These are phyloP conservation scores for Apiotrichum laibachii DNA, from an alignment of 1,284 basidiomycete genomes.

Conservation along the genomic window DNA sequence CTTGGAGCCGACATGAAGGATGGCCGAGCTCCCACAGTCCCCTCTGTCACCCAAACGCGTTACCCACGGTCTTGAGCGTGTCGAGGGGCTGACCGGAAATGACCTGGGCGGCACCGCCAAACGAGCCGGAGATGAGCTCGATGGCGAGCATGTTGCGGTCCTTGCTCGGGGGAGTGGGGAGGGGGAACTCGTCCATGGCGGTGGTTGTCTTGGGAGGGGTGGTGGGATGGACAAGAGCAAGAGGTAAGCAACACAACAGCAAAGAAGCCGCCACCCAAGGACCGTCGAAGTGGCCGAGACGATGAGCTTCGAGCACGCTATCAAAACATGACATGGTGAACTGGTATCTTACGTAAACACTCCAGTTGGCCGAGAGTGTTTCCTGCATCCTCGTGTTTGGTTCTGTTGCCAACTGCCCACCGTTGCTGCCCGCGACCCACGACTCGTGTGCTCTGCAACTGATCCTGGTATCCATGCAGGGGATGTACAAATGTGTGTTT, in stretches of 20 bases:
- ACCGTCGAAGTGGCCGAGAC: too few species aligned
- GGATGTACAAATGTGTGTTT: constrained; percentile 1
- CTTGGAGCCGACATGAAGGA: too few species aligned
- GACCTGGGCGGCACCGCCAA: constrained; percentile 57
- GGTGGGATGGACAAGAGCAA: background rate
- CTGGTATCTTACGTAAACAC: too few species aligned
- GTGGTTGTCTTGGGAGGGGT: background rate
- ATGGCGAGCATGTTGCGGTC: constrained; percentile 44
- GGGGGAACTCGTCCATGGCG: constrained; percentile 23
- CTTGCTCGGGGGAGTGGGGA: constrained; percentile 34
- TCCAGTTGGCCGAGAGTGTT: too few species aligned
- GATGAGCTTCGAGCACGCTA: too few species aligned
- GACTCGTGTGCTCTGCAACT: too few species aligned
- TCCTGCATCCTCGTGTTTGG: too few species aligned
- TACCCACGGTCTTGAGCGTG: constrained; percentile 56
- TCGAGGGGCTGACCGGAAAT: constrained; percentile 66
- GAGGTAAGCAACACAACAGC: background rate
- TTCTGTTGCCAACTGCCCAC: too few species aligned
- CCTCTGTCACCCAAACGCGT: too few species aligned
- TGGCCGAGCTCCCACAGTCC: too few species aligned
- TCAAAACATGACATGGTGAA: too few species aligned
- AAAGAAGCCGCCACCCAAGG: background rate
- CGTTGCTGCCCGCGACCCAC: too few species aligned
- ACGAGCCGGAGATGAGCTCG: constrained; percentile 50
- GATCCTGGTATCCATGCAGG: constrained; percentile 6